phyloP scores from a whole-genome alignment of 2,329 filamentous ascomycete species.

The Graphiopsis chlorocephala region DNA sequence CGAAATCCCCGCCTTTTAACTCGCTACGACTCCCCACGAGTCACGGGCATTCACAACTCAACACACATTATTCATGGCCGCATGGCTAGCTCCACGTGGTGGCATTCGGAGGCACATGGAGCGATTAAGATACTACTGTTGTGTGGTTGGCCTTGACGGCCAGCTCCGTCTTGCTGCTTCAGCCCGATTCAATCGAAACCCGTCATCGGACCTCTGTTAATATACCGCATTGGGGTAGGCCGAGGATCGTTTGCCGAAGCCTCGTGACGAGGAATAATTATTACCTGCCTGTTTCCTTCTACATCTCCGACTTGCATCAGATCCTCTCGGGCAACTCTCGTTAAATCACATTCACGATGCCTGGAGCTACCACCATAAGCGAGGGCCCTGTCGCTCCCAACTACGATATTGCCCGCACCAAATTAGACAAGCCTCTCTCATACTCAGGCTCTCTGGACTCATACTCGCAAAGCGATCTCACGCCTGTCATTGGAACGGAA shows the following conservation, averaged over 20 bases:
- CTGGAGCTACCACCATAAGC: neutral
- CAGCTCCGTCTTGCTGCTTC: neutral
- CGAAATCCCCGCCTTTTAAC: neutral
- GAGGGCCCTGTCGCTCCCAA: neutral
- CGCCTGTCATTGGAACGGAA: constrained; percentile 52
- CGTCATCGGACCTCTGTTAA: neutral
- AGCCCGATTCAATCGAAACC: neutral
- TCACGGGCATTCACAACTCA: neutral
- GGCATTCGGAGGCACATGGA: neutral
- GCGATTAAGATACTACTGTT: neutral
- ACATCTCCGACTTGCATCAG: neutral
- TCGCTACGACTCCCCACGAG: neutral
- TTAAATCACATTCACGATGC: neutral
- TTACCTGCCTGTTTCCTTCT: neutral
- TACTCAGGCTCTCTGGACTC: constrained; percentile 40
- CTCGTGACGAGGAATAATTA: neutral
- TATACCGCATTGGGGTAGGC: neutral
- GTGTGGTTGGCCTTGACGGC: neutral
- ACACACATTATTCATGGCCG: neutral
- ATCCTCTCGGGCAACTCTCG: neutral
- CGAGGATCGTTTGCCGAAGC: neutral
- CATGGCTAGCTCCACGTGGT: neutral
- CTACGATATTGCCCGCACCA: constrained; percentile 1
- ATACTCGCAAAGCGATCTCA: constrained; percentile 48
- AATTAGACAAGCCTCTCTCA: constrained; percentile 1